phyloP scores from a whole-genome alignment of 2,329 filamentous ascomycete genomes.

The Xylaria sp. region DNA sequence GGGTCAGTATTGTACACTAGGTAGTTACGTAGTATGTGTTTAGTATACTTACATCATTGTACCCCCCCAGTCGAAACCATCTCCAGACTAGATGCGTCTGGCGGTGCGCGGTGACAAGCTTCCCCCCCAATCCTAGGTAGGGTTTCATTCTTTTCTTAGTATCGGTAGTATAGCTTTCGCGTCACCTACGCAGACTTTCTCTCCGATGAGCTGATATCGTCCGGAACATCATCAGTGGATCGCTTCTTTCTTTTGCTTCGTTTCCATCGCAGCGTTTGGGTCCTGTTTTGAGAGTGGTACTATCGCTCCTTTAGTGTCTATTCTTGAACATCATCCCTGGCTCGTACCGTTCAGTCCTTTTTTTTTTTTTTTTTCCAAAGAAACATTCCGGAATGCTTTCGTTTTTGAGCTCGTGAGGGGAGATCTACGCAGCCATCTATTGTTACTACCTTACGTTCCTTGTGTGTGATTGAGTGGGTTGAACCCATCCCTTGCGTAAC shows the following conservation, averaged over 20 bases:
- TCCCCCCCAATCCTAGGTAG: background rate
- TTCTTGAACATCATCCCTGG: background rate
- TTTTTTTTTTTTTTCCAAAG: conserved; percentile 3
- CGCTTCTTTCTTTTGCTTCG: conserved; percentile 1
- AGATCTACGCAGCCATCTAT: conserved; percentile 12
- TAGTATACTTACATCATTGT: too few relatives aligned
- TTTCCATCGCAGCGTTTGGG: conserved; percentile 21
- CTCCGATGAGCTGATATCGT: conserved; percentile 32
- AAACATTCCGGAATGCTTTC: conserved; percentile 38
- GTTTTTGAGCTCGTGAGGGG: conserved; percentile 21
- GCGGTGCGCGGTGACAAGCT: background rate
- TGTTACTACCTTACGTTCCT: conserved; percentile 8
- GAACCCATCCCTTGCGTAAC: conserved; percentile 30
- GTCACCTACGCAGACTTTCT: background rate
- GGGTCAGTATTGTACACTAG: background rate
- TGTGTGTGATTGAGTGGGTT: conserved; percentile 22
- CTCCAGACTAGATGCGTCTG: conserved; percentile 34
- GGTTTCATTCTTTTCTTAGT: conserved; percentile 26
- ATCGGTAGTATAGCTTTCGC: background rate
- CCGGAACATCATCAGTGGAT: conserved; percentile 16
- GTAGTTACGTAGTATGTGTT: too few relatives aligned
- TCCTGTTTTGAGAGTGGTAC: conserved; percentile 28
- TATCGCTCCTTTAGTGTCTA: conserved; percentile 33
- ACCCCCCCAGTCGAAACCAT: conserved; percentile 38
- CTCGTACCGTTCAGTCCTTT: background rate